These are phyloP conservation scores for Cucurbitaria berberidis DNA, from an alignment of 2,329 filamentous ascomycete genomes.

Conservation along the genomic window DNA sequence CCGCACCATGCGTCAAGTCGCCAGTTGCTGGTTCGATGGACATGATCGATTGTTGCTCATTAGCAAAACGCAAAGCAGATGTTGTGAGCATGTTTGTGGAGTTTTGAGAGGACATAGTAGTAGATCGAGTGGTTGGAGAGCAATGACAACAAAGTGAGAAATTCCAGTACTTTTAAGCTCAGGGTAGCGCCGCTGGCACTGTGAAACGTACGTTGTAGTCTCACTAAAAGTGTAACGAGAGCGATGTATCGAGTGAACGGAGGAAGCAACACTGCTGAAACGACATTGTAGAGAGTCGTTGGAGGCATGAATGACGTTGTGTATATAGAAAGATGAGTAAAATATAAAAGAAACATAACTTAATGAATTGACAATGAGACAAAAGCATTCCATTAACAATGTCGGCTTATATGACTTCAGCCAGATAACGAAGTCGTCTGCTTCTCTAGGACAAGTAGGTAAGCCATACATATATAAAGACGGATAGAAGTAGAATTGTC, in stretches of 20 bases:
- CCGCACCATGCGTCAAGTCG: constrained; percentile 1
- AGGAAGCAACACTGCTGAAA: background rate
- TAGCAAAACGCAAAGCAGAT: background rate
- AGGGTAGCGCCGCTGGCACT: too few species aligned
- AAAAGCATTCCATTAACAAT: background rate
- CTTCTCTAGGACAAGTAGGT: too few species aligned
- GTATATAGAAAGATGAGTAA: background rate
- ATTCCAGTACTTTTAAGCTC: too few species aligned
- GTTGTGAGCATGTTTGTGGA: background rate
- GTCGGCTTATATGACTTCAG: background rate
- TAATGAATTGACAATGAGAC: background rate
- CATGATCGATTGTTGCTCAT: background rate
- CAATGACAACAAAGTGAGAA: background rate
- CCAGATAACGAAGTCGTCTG: background rate
- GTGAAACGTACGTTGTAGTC: background rate
- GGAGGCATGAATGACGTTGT: background rate
- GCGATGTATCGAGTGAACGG: background rate
- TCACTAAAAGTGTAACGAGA: background rate
- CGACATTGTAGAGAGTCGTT: background rate
- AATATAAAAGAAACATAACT: background rate
- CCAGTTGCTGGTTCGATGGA: background rate
- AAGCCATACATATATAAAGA: too few species aligned
- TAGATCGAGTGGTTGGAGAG: background rate
- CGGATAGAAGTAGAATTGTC: too few species aligned
- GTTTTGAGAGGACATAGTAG: background rate